Percentiles rank a stretch among this genome's conserved stretches.
Conservation (phyloP, 345 rosid genomes). For the Acer yangbiense region DNA sequence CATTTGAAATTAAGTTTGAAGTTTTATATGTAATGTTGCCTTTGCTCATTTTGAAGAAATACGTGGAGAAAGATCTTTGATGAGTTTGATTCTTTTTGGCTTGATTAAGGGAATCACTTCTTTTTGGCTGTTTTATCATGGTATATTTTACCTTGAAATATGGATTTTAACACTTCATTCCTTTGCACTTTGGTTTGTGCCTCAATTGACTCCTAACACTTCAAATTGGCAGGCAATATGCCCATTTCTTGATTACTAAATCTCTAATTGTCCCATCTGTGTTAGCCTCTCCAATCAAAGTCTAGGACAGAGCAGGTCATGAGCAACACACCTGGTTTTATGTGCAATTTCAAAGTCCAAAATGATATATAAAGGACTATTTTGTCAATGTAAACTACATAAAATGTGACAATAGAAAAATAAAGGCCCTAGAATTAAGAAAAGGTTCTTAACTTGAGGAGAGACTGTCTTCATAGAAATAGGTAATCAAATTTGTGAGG, state of each 20-base stretch:
- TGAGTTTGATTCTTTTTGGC: neutral
- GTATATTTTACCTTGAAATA: too few species aligned
- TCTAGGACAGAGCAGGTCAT: neutral
- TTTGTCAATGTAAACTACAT: neutral
- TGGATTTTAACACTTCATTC: neutral
- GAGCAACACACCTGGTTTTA: neutral
- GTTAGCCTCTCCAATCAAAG: neutral
- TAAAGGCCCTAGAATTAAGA: neutral
- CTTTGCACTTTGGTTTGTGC: neutral
- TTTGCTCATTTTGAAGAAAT: neutral
- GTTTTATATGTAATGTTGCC: neutral
- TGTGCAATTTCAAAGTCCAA: neutral
- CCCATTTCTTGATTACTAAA: neutral
- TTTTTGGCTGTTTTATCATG: too few species aligned
- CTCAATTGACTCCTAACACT: neutral
- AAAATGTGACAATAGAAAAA: neutral
- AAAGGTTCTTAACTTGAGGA: neutral
- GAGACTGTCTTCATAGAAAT: neutral
- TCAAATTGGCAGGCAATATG: neutral
- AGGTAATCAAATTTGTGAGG: neutral
- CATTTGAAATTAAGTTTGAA: neutral
- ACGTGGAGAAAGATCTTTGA: neutral
- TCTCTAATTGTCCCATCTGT: neutral
- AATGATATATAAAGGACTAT: neutral
- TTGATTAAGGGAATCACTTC: neutral